Conservation (phyloP, 192 early-diverging fungal genomes). For the Rhizophagus clarus region DNA sequence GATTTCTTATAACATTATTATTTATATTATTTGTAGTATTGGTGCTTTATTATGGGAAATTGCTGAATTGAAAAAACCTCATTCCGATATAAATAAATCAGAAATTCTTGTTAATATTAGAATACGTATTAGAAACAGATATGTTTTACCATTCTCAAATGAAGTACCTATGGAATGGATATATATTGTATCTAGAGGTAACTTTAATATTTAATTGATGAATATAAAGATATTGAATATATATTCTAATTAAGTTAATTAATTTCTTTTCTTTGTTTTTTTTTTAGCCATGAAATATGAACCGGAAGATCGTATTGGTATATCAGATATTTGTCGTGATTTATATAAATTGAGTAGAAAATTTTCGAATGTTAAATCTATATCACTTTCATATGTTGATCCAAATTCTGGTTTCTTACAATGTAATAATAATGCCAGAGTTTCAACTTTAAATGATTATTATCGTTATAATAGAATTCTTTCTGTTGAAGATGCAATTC, state of each 20-base stretch:
- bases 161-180: background rate
- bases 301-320: no score
- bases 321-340: no score
- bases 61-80: constrained; percentile 2
- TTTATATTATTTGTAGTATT: constrained; percentile 15
- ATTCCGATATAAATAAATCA: background rate
- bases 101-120: background rate
- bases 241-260: no score
- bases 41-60: constrained; percentile 26
- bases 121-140: background rate
- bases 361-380: no score
- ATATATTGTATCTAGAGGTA: background rate
- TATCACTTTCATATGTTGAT: no score
- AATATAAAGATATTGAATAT: no score
- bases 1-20: no score
- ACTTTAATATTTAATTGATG: background rate
- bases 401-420: no score
- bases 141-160: background rate
- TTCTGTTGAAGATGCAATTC: background rate
- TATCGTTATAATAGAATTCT: background rate
- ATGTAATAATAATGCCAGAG: no score
- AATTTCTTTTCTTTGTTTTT: background rate
- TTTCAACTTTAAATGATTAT: no score
- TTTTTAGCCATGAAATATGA: no score
- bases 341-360: no score